Evolutionary conservation across 345 rosid genomes (phyloP).

Genomic region (Salix purpurea): DNA sequence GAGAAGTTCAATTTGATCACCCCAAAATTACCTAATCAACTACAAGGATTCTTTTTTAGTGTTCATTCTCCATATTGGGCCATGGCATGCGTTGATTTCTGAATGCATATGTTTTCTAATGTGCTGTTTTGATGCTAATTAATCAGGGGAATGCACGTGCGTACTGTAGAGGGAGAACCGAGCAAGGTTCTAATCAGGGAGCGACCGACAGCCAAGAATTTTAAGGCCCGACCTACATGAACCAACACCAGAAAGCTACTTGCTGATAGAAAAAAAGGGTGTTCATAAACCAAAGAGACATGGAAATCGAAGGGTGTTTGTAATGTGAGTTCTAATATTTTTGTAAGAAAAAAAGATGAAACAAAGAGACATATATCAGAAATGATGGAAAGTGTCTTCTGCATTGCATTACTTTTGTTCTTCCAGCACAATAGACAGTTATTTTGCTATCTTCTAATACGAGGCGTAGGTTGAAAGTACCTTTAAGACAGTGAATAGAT

Average conservation of each 20-base stretch:
- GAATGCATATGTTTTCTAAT: neutral
- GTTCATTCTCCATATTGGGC: neutral
- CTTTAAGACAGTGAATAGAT: neutral
- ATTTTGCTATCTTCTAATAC: neutral
- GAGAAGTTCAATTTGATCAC: neutral
- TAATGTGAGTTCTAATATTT: neutral
- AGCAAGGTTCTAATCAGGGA: neutral
- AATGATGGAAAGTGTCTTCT: neutral
- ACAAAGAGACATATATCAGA: neutral
- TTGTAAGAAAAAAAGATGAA: neutral
- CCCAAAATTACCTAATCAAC: neutral
- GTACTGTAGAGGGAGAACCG: neutral
- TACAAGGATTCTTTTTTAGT: neutral
- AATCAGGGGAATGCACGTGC: slow-evolving; percentile 7
- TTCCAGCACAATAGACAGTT: slow-evolving; percentile 8
- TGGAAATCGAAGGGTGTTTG: neutral
- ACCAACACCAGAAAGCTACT: neutral
- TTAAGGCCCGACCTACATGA: neutral
- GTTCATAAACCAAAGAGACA: neutral
- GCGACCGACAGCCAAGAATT: neutral
- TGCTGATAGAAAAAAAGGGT: neutral
- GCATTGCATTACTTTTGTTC: slow-evolving; percentile 13
- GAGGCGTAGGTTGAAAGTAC: neutral
- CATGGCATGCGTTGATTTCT: neutral
- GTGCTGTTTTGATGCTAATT: neutral